A percentile compares a stretch with the other conserved stretches of the same genome.
These are phyloP conservation scores for Ceratorhiza oryzae-sativae DNA, from an alignment of 1,284 basidiomycete species.

Conservation along the genomic window DNA sequence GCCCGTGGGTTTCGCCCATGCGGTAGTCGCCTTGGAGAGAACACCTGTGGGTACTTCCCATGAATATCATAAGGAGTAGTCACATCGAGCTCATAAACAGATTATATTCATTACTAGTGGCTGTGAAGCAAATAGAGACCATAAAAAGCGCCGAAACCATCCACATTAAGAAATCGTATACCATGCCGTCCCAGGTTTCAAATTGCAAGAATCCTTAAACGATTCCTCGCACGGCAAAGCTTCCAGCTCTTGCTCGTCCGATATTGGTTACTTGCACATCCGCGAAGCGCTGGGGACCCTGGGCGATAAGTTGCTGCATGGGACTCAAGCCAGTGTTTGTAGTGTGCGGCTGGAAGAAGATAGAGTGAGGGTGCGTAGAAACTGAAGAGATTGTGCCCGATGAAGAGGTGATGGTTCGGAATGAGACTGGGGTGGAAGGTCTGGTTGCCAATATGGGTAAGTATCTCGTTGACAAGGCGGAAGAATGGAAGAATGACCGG, in stretches of 20 bases:
- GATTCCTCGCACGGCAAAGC: conserved; percentile 17
- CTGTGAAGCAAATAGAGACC: no score
- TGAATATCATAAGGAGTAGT: no score
- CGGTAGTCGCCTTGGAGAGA: no score
- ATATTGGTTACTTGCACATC: background rate
- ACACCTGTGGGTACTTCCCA: no score
- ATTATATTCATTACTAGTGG: no score
- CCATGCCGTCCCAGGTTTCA: background rate
- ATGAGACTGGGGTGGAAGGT: conserved; percentile 3
- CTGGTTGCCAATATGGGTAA: background rate
- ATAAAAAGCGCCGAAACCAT: background rate
- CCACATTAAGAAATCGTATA: background rate
- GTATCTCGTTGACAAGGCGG: no score
- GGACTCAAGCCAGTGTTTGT: background rate
- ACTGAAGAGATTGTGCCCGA: conserved; percentile 25
- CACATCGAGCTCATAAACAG: no score
- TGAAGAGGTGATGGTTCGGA: conserved; percentile 3
- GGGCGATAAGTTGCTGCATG: conserved; percentile 9
- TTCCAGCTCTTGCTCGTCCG: conserved; percentile 12
- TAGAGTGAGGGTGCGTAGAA: background rate
- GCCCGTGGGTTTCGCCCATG: no score
- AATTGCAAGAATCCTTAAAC: background rate
- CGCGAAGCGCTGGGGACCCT: background rate
- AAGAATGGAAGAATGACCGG: background rate
- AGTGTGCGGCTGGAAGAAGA: background rate